Percentiles rank a stretch among this genome's conserved stretches.
These are phyloP conservation scores for Vanrija pseudolonga DNA, from an alignment of 1,284 basidiomycete species.

Conservation along the genomic window DNA sequence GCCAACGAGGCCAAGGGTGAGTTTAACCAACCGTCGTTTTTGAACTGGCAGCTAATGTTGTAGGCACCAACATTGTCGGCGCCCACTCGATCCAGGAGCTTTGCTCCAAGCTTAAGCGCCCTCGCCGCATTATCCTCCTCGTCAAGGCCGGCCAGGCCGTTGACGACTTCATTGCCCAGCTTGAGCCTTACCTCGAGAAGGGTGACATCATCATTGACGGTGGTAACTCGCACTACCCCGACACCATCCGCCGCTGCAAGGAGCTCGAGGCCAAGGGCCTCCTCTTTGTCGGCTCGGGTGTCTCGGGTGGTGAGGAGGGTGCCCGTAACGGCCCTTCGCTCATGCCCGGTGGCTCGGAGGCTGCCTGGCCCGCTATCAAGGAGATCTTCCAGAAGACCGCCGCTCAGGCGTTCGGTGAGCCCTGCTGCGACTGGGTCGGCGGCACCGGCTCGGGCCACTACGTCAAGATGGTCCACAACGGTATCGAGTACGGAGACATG, in stretches of 20 bases:
- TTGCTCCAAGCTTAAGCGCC: constrained; percentile 56
- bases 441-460: constrained; percentile 98
- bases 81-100: constrained; percentile 91
- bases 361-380: constrained; percentile 95
- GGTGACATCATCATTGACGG: constrained; percentile 97
- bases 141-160: constrained; percentile 67
- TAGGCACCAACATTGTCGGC: constrained; percentile 91
- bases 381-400: constrained; percentile 98
- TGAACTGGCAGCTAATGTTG: background rate
- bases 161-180: constrained; percentile 58
- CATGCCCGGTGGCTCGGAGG: constrained; percentile 96
- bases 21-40: background rate
- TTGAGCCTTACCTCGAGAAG: constrained; percentile 59
- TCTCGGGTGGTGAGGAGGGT: constrained; percentile 99
- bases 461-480: constrained; percentile 58
- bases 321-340: constrained; percentile 95
- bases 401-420: constrained; percentile 91
- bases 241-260: constrained; percentile 89
- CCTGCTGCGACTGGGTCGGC: constrained; percentile 99
- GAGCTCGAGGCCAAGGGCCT: constrained; percentile 92
- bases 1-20: constrained; percentile 95
- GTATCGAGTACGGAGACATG: constrained; percentile 99
- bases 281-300: constrained; percentile 97
- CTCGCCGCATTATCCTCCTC: constrained; percentile 78
- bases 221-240: constrained; percentile 99